phyloP scores from a whole-genome alignment of 768 basidiomycete genomes.

The Naganishia kalamii region DNA sequence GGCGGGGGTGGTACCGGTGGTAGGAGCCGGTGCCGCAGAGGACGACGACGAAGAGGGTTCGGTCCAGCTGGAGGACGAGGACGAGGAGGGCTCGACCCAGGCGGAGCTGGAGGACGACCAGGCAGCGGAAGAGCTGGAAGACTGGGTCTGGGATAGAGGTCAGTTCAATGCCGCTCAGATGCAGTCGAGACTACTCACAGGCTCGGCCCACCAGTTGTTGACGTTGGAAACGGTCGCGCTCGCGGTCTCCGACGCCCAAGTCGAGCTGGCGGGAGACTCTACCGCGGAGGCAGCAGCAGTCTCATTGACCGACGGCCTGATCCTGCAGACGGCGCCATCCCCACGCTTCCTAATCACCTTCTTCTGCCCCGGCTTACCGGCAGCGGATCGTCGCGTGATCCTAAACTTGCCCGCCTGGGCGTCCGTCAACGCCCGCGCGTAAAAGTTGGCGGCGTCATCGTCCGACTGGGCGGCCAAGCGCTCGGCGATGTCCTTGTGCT shows the following conservation, averaged over 20 bases:
- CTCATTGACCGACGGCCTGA: background rate
- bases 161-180: background rate
- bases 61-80: background rate
- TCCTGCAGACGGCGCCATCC: background rate
- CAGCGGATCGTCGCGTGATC: conserved; percentile 10
- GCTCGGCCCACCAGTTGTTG: conserved; percentile 11
- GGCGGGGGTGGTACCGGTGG: background rate
- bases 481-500: conserved; percentile 3
- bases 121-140: background rate
- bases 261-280: background rate
- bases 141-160: background rate
- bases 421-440: conserved; percentile 6
- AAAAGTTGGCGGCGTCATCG: conserved; percentile 7
- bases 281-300: background rate
- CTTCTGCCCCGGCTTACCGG: conserved; percentile 10
- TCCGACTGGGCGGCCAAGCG: background rate
- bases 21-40: background rate
- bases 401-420: conserved; percentile 3
- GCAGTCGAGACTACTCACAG: background rate
- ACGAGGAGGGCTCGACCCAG: background rate
- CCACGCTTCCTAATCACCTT: conserved; percentile 14
- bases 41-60: background rate
- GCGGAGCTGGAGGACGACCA: conserved; percentile 3
- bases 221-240: background rate
- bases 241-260: background rate